Base-by-base conservation (phyloP, 2,329 filamentous ascomycete species). In the Xylariaceae sp. region DNA sequence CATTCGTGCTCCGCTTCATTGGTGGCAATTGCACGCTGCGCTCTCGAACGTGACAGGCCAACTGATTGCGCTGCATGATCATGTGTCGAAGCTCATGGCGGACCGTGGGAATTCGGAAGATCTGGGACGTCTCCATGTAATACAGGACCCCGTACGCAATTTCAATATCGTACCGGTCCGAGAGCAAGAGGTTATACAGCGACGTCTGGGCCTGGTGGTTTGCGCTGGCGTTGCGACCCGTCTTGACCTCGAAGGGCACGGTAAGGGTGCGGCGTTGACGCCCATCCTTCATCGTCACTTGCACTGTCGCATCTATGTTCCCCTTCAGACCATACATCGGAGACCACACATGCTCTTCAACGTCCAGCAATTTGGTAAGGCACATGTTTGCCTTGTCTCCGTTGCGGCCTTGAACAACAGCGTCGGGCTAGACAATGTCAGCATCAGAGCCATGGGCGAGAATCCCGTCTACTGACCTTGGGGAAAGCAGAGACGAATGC, bases 321-420 rank as follows among this genome's bases (percentile, higher is more conserved):
- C 92, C 92, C 58, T 98, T 98, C 12, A 98, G 68, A 0, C 92
- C 92, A 55, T 94, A 98, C 77, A 88, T 90, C 1, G 92, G 92
- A 5, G 90, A 96, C 92, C 92, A 98, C 18, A 98, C 80, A 53
- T 96, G 92, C 58, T 98, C 92, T 56, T 98, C 92, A 8, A 98
- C 85, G 53, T 96, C 92, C 11, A 98, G 79, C 18, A 98, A 68
- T 55, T 96, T 98, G 51, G 81, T 93, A 46, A 98, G 80, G 46
- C 84, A 88, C 72, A 96, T 80, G 37, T 72, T 81, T 9, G 82
- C 76, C 45, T 80, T 82, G 33, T 82, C 76, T 25, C 82, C 83
- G 51, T 88, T 82, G 29, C 84, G 75, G 44, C 89, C 87, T 45
- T 86, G 81, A 16, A 93, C 81, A 25, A 86, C 55, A 3, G 87